Evolutionary conservation across 805 yeast genomes (phyloP).

Genomic region (Saturnispora ahearnii): DNA sequence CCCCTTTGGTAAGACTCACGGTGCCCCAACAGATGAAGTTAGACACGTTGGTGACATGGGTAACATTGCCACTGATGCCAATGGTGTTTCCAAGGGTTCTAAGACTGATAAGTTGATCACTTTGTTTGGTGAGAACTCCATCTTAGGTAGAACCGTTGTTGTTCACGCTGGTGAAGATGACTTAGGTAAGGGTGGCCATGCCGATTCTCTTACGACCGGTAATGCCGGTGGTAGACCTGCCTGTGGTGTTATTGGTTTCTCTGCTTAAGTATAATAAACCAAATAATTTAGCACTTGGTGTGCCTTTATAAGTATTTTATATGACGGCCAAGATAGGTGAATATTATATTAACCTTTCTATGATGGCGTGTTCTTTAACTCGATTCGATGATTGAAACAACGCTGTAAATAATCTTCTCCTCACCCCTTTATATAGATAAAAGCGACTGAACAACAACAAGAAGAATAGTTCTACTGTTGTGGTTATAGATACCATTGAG

Average conservation of each 20-base stretch:
- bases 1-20: constrained; percentile 83
- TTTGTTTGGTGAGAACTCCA: constrained; percentile 77
- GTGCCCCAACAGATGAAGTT: constrained; percentile 75
- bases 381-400: background rate
- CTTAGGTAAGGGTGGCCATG: constrained; percentile 88
- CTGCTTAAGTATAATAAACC: constrained; percentile 30
- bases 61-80: constrained; percentile 78
- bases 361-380: background rate
- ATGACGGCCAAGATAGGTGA: background rate
- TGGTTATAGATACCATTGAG: no score
- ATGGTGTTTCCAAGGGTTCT: constrained; percentile 88
- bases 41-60: constrained; percentile 97
- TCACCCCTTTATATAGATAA: background rate
- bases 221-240: constrained; percentile 98
- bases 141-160: constrained; percentile 92
- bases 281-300: no score
- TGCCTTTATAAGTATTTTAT: background rate
- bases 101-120: constrained; percentile 69
- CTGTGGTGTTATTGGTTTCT: constrained; percentile 91
- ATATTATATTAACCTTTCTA: background rate
- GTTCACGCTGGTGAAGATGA: constrained; percentile 91
- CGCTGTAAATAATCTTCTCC: background rate
- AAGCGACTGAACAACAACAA: no score
- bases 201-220: constrained; percentile 90
- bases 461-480: no score